Base-by-base conservation (phyloP, 2,329 filamentous ascomycete species). In the Penicillium sp. region DNA sequence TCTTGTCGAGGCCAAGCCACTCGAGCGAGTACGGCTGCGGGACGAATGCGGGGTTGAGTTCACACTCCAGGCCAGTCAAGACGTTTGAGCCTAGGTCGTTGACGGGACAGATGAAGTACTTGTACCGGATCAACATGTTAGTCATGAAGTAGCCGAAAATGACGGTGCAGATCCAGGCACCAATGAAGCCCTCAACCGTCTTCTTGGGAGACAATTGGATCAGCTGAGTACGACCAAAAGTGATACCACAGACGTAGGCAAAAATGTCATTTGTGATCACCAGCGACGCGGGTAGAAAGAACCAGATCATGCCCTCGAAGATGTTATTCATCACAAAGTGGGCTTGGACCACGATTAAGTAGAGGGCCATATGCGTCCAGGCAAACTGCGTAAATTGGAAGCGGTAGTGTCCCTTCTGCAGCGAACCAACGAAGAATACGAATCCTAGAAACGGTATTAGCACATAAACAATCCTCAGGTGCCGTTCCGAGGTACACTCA, bases 281-380 rank as follows among this genome's bases (percentile, higher is more conserved):
- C 56, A 98, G 79, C 37, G 88, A 84, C 6, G 88, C 90, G 6
- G 93, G 93, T 30, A 98, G 72, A 78, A 97, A 96, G 76, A 98
- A 97, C 93, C 93, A 98, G 65, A 98, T 94, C 86, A 98, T 89
- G 72, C 93, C 93, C 72, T 98, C 93, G 57, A 98, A 94, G 52
- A 98, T 86, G 69, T 98, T 98, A 78, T 98, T 98, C 87, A 98
- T 97, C 72, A 97, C 88, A 67, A 98, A 98, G 67, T 98, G 93
- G 10, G 93, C 90, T 69, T 98, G 90, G 4, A 95, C 90, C 26
- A 97, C 91, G 58, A 98, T 96, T 59, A 98, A 77, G 74, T 94
- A 97, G 14, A 98, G 80, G 4, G 94, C 93, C 90, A 98, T 97
- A 67, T 98, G 93, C 10, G 93, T 97, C 93, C 93, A 98, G 38